Evolutionary conservation across 2,329 filamentous ascomycete genomes (phyloP).

Genomic region (Ceratocystis lukuohia): DNA sequence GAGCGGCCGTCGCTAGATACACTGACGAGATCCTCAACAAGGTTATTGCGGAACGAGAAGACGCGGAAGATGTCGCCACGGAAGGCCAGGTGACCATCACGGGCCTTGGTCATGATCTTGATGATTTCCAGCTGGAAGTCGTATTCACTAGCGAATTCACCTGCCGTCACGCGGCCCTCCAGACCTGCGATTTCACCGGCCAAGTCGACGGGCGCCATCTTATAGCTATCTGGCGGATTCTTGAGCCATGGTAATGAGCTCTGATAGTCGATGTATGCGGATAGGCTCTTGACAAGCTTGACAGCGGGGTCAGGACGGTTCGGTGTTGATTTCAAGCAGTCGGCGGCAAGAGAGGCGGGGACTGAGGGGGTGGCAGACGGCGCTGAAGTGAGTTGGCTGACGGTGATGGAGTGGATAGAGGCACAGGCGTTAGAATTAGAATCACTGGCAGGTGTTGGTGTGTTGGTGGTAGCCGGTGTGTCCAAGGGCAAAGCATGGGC

Average conservation of each 20-base stretch:
- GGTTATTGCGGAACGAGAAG: slow-evolving; percentile 32
- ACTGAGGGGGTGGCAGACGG: slow-evolving; percentile 26
- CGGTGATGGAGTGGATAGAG: slow-evolving; percentile 5
- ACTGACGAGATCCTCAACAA: slow-evolving; percentile 37
- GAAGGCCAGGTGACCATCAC: slow-evolving; percentile 53
- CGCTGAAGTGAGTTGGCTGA: background rate
- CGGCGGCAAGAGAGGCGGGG: slow-evolving; percentile 27
- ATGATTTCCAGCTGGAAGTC: slow-evolving; percentile 43
- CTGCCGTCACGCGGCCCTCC: slow-evolving; percentile 29
- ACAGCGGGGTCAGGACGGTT: slow-evolving; percentile 27
- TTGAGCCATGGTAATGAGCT: slow-evolving; percentile 36
- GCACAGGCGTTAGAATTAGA: slow-evolving; percentile 3
- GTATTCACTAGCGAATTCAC: slow-evolving; percentile 39
- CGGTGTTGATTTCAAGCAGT: slow-evolving; percentile 30
- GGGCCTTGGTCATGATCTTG: slow-evolving; percentile 35
- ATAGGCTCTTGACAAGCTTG: slow-evolving; percentile 28
- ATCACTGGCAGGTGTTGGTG: background rate
- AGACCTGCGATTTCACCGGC: slow-evolving; percentile 34
- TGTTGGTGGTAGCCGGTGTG: background rate
- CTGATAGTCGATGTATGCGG: slow-evolving; percentile 36
- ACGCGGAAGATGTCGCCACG: slow-evolving; percentile 41
- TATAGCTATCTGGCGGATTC: slow-evolving; percentile 39
- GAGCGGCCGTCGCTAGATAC: slow-evolving; percentile 46
- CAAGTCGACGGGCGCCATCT: slow-evolving; percentile 36
- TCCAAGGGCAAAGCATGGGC: background rate